Base-by-base conservation (phyloP, 257 asterid genomes). In the Fraxinus cuspidata region DNA sequence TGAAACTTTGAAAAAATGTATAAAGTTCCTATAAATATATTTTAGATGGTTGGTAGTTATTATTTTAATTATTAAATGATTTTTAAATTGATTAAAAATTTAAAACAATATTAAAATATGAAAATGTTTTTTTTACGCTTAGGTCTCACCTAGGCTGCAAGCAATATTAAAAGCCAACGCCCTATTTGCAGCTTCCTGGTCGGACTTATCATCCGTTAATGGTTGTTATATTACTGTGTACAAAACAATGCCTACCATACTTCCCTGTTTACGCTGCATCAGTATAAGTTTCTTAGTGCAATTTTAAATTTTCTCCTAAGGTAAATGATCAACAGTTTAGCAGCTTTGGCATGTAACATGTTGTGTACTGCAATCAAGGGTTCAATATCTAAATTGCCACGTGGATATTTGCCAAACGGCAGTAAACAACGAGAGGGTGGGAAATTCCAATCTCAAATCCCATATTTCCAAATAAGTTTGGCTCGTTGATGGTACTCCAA, bases 281-380 rank as follows among this genome's bases (percentile, higher is more conserved):
- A 56, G 71, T 15, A 60, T 37, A 38, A 65, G 3, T 40, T 72
- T 35, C n/a, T 66, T 49, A 80, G 73, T 11, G 34, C 7, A 37
- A 58, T 0, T 13, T 12, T 47, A 15, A 64, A 47, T 23, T 18
- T 18, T 15, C 60, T 23, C 5, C 16, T 21, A 29, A 23, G 60
- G 38, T 16, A n/a, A 31, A 15, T 12, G 42, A 10, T 74, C 31
- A 7, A 93, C 34, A 91, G 40, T 66, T 89, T 88, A 73, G 84
- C 86, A 34, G 94, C 96, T 78, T 82, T 91, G 74, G 92, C 94
- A 81, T 93, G 98, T 34, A 93, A 64, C 93, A 87, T 86, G 73
- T 91, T 89, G 79, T 91, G 97, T 73, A 60, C 77, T 3, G 82
- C 86, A 60, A 84, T 67, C 74, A 93, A 81, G 75, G 98, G 97